Evolutionary conservation across 148 eudicot species (phyloP), one percentile per base, ranked within the genome.

Genomic region (Rhododendron kiyosumense): DNA sequence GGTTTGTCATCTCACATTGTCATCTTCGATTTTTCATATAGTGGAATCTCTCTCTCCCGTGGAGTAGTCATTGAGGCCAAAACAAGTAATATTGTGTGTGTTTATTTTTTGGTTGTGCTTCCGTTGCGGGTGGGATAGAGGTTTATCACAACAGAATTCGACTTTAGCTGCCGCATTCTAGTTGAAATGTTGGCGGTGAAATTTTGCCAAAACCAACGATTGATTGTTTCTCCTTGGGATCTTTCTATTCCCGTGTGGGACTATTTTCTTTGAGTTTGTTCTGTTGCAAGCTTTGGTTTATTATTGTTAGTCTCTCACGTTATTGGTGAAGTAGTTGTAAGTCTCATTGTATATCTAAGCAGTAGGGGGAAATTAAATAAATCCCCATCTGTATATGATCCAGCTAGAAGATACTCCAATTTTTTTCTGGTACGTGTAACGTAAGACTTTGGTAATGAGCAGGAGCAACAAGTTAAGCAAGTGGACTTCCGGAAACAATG

Each of bases 391-490:
- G 26, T 7, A 69, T 30, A 26, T n/a, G 0, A 10, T 79, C n/a
- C n/a, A 22, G 49, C 38, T 28, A 22, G 3, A 83, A 18, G 26
- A 59, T 82, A 20, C 3, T 7, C 12, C 5, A n/a, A 6, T 41
- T 3, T 10, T 83, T 49, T 84, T 36, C 32, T 3, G 17, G 30
- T 38, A 85, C 45, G 36, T 79, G 4, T 57, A 41, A 59, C 51
- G n/a, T 65, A 79, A 77, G 73, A 24, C 52, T 54, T 54, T 86
- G 67, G 54, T 51, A 43, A 69, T 87, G 84, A 73, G 86, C 90
- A 94, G 96, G 90, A 86, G 90, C 76, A 90, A 93, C 82, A 90
- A 87, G 73, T 61, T 89, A 87, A 98, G 98, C 48, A 94, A 92
- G 83, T 94, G 96, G 99, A 91, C 88, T 2, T 87, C 94, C 1